These are phyloP conservation scores for Yamagishiella unicocca DNA, from an alignment of 139 green algal genomes.

Conservation along the genomic window DNA sequence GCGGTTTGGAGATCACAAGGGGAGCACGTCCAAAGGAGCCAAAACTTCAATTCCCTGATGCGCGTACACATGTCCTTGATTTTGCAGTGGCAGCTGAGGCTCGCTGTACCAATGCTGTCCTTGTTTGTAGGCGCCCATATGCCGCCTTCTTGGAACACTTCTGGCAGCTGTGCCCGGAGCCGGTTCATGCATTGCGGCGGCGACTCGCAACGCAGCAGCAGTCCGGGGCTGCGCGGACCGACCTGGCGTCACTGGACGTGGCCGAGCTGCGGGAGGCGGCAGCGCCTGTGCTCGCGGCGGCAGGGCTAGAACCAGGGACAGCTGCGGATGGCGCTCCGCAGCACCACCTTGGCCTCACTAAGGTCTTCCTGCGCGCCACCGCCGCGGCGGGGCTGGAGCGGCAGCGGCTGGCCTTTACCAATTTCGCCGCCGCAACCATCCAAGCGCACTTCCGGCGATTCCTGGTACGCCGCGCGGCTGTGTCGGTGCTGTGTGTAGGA, in stretches of 20 bases:
- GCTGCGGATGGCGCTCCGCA: neutral
- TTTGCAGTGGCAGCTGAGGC: no score
- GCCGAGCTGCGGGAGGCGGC: conserved; percentile 24
- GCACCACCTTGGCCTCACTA: conserved; percentile 88
- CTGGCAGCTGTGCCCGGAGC: conserved; percentile 81
- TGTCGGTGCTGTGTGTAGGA: no score
- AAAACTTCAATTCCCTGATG: no score
- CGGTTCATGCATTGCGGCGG: conserved; percentile 40
- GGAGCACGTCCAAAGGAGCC: no score
- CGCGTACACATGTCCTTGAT: no score
- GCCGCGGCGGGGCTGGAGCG: conserved; percentile 93
- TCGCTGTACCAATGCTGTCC: no score
- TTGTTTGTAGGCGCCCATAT: conserved; percentile 76
- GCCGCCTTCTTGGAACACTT: conserved; percentile 95
- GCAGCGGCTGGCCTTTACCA: conserved; percentile 78
- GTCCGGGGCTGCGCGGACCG: neutral
- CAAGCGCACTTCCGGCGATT: conserved; percentile 75
- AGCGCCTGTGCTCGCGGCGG: conserved; percentile 55
- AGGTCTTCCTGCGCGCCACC: conserved; percentile 72
- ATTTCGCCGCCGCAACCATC: conserved; percentile 76
- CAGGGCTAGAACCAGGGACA: conserved; percentile 14
- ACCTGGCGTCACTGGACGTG: neutral
- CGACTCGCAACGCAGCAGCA: neutral
- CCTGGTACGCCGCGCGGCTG: no score
- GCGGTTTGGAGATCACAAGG: no score